Conservation (phyloP, 2,329 filamentous ascomycete genomes). For the Rachicladosporium sp. region DNA sequence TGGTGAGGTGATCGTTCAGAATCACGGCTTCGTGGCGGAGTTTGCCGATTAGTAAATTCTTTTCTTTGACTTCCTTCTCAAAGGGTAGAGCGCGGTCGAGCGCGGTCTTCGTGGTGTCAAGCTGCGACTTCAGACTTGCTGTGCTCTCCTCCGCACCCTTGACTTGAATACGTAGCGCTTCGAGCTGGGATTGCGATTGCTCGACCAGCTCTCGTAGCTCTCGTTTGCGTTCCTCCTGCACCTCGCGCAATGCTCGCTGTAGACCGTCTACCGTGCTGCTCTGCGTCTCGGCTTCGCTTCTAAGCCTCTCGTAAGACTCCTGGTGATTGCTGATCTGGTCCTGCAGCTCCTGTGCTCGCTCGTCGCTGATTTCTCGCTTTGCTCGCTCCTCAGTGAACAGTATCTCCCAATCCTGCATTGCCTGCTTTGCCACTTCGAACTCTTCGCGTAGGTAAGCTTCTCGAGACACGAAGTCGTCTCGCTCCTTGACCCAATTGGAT, state of each 20-base stretch:
- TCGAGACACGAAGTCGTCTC: conserved; percentile 67
- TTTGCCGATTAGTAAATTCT: conserved; percentile 94
- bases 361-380: conserved; percentile 68
- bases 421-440: conserved; percentile 81
- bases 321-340: conserved; percentile 62
- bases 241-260: conserved; percentile 80
- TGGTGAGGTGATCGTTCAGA: conserved; percentile 91
- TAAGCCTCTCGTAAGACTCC: conserved; percentile 63
- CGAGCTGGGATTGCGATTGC: conserved; percentile 71
- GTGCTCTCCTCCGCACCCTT: conserved; percentile 60
- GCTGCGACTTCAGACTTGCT: conserved; percentile 51
- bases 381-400: conserved; percentile 94
- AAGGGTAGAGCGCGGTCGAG: conserved; percentile 75
- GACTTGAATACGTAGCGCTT: conserved; percentile 60
- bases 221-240: conserved; percentile 80
- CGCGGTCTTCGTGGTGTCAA: conserved; percentile 57
- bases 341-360: conserved; percentile 72
- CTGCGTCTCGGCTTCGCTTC: conserved; percentile 65
- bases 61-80: conserved; percentile 96
- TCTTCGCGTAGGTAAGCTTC: conserved; percentile 71
- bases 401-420: conserved; percentile 98
- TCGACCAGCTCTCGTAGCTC: conserved; percentile 90
- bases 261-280: conserved; percentile 71
- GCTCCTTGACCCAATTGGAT: conserved; percentile 88
- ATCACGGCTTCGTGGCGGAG: conserved; percentile 91